These are phyloP conservation scores for Fusarium multiceps DNA, from an alignment of 2,329 filamentous ascomycete genomes.

Conservation along the genomic window DNA sequence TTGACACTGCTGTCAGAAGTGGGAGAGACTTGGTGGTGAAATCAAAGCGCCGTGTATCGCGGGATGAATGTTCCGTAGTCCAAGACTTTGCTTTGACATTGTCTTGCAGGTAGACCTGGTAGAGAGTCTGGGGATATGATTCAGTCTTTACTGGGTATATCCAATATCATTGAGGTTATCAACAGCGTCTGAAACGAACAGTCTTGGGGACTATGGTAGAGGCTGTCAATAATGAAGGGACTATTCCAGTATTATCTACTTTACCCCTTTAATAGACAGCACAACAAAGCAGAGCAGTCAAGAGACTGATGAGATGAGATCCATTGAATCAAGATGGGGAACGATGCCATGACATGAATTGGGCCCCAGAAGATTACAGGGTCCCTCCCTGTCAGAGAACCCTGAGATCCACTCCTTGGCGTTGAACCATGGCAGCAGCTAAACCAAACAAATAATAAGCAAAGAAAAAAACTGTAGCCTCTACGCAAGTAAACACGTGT, in stretches of 20 bases:
- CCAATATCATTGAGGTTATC: background rate
- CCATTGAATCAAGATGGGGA: conserved; percentile 17
- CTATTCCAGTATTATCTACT: background rate
- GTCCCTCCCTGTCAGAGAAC: conserved; percentile 17
- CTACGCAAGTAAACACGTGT: conserved; percentile 8
- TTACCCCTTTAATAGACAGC: conserved; percentile 8
- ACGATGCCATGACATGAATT: conserved; percentile 11
- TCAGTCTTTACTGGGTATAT: background rate
- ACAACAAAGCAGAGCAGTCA: background rate
- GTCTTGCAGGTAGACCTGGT: background rate
- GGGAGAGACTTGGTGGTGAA: conserved; percentile 1
- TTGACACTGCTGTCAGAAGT: conserved; percentile 8
- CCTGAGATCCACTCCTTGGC: conserved; percentile 21
- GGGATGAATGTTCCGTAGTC: background rate
- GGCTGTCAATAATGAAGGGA: background rate
- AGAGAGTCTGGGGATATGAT: background rate
- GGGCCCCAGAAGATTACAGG: conserved; percentile 9
- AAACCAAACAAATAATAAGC: background rate
- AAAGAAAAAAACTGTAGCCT: background rate
- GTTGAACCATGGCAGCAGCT: conserved; percentile 2
- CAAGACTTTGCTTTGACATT: background rate
- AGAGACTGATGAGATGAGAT: background rate
- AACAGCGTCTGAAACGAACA: conserved; percentile 6
- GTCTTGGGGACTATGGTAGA: background rate
- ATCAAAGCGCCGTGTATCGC: conserved; percentile 9